Base-by-base conservation (phyloP, 78 protist genomes). In the Guillardia theta region DNA sequence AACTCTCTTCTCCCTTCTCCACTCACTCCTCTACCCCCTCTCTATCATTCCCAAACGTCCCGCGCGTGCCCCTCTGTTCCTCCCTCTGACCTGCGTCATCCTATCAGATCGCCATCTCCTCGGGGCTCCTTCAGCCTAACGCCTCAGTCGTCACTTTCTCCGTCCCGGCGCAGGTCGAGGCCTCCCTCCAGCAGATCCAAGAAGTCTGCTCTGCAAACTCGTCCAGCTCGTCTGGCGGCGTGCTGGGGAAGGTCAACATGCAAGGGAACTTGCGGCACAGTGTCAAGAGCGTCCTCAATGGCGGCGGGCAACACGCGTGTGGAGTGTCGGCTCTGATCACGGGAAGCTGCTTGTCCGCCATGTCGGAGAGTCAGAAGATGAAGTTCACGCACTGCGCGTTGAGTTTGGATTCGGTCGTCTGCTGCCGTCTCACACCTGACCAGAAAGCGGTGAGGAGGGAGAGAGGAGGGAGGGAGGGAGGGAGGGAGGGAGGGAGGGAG, bases 371-470 rank as follows among this genome's bases (percentile, higher is more conserved):
- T 1, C 27, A 9, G 70, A 8, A 1, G 70, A 1, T 8, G 39
- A 58, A 8, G 4, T 58, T 8, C 39, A 30, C 70, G 70, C 27
- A 8, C n/a, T n/a, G n/a, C n/a, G n/a, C n/a, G n/a, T n/a, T n/a
- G n/a, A n/a, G n/a, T 15, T 15, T 50, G 58, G 58, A 50, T 50
- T 50, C 58, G 70, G 70, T 58, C 41, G 5, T 70, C 5, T 70
- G 83, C 41, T 70, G 83, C 41, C 33, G 83, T 24, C 83, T 70
- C n/a, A 70, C 83, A 24, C 83, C 83, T 4, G 83, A 70, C 83
- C 83, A 70, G 41, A 70, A 70, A 43, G 83, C 83, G 6, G 33
- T 15, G 15, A 15, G 58, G 58, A 50, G 58, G 58, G 58, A 50
- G 58, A 15, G 58, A 50, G 58, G 30, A 50, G 58, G 58, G 58